Conservation (phyloP, 345 rosid species). For the Lepidium africanum region DNA sequence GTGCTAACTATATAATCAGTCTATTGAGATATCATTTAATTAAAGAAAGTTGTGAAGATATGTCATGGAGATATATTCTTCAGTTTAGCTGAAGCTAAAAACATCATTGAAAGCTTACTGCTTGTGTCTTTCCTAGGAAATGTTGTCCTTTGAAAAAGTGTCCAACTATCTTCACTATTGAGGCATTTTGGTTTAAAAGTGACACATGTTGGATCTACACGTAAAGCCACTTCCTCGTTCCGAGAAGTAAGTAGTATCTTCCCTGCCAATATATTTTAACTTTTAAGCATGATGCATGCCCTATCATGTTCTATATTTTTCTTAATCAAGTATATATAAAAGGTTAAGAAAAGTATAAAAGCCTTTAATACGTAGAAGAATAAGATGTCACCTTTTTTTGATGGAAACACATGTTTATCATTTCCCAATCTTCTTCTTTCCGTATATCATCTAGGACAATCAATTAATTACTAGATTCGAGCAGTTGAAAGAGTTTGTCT, state of each 20-base stretch:
- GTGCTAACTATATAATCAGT: no score
- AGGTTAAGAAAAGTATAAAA: no score
- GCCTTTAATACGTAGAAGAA: neutral
- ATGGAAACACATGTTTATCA: conserved; percentile 23
- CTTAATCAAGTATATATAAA: no score
- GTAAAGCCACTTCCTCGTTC: conserved; percentile 18
- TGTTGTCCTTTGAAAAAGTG: conserved; percentile 32
- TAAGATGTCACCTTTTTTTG: neutral
- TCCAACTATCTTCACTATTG: conserved; percentile 30
- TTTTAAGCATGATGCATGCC: no score
- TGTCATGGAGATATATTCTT: neutral
- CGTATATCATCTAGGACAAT: no score
- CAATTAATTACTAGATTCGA: no score
- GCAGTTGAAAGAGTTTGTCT: no score
- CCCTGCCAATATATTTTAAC: neutral
- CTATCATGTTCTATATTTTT: no score
- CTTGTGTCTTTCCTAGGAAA: neutral
- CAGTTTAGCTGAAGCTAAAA: neutral
- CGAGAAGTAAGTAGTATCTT: conserved; percentile 42
- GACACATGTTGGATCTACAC: conserved; percentile 1
- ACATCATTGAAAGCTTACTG: neutral
- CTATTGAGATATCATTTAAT: no score
- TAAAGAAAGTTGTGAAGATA: no score
- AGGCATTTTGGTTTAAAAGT: conserved; percentile 7
- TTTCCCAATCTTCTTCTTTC: conserved; percentile 28